These are phyloP conservation scores for Canna indica DNA, from an alignment of 176 grass and related monocot species.

Conservation along the genomic window DNA sequence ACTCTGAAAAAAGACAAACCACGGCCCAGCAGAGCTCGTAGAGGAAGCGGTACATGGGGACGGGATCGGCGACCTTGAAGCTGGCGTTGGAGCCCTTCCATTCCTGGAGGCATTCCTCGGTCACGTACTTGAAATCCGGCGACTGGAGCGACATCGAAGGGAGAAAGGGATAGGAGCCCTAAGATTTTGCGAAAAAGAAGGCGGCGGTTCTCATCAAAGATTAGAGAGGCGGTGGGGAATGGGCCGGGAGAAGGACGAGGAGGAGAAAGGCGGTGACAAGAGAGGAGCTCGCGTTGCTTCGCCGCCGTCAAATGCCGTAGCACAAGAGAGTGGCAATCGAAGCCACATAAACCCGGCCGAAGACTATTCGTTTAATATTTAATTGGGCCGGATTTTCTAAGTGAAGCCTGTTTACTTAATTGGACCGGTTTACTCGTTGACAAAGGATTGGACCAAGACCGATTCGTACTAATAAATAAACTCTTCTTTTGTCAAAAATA, in stretches of 20 bases:
- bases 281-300: not conserved
- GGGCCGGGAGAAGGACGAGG: constrained; percentile 3
- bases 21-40: constrained; percentile 96
- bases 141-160: constrained; percentile 28
- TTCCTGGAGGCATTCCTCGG: constrained; percentile 72
- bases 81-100: constrained; percentile 61
- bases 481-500: too few species aligned
- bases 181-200: constrained; percentile 21
- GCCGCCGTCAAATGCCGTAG: not conserved
- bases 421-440: too few species aligned
- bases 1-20: constrained; percentile 24
- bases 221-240: not conserved
- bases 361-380: too few species aligned
- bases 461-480: too few species aligned
- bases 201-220: not conserved
- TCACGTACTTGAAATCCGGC: constrained; percentile 64
- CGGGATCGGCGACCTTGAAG: constrained; percentile 63
- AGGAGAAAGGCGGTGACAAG: not conserved
- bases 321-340: too few species aligned
- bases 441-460: too few species aligned
- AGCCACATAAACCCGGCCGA: too few species aligned
- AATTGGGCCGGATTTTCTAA: too few species aligned
- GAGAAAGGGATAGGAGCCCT: not conserved
- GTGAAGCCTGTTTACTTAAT: too few species aligned
- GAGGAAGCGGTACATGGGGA: constrained; percentile 87